Percentiles rank a stretch among this genome's conserved stretches.
These are phyloP conservation scores for Paramecium primaurelia DNA, from an alignment of 73 alveolate genomes.

Conservation along the genomic window DNA sequence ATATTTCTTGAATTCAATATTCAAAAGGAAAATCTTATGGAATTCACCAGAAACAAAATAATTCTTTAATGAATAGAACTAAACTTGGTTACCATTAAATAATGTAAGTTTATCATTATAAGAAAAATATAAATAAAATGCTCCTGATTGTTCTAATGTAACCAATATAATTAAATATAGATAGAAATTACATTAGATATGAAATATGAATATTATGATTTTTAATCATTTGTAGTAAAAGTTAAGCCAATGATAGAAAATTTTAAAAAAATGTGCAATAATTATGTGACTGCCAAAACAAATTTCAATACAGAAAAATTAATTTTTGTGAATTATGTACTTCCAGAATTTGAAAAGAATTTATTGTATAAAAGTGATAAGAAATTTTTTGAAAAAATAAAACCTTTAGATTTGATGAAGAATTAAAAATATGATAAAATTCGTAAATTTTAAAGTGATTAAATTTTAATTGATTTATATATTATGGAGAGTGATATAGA, in stretches of 20 bases:
- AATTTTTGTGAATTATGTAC: background rate
- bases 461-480: background rate
- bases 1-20: background rate
- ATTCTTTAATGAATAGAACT: background rate
- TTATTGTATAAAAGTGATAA: background rate
- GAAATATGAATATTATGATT: background rate
- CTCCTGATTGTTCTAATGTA: background rate
- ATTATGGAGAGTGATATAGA: background rate
- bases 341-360: constrained; percentile 13
- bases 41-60: background rate
- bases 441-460: background rate
- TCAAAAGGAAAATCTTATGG: background rate
- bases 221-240: background rate
- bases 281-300: background rate
- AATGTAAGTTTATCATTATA: background rate
- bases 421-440: background rate
- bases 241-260: constrained; percentile 3
- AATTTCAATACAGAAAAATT: background rate
- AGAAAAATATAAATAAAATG: background rate
- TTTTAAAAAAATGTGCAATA: background rate
- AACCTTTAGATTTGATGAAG: background rate
- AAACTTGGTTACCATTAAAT: background rate
- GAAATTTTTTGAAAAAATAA: background rate
- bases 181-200: background rate
- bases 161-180: background rate